Conservation (phyloP, 2,329 filamentous ascomycete species). For the Cryphonectria radicalis region DNA sequence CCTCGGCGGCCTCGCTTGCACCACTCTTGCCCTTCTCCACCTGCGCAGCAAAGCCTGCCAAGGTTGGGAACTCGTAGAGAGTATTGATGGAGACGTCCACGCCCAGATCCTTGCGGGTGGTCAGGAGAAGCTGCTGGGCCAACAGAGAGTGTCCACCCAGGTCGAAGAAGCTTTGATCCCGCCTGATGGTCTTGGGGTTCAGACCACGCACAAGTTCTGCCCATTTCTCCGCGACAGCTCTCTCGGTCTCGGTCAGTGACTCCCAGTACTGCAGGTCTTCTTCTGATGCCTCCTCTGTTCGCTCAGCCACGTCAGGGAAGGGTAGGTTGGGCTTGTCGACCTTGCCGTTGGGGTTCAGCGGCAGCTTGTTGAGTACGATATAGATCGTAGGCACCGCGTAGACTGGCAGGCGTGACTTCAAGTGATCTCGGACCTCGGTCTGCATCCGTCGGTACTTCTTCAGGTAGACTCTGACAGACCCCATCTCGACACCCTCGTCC, state of each 20-base stretch:
- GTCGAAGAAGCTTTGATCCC: constrained; percentile 73
- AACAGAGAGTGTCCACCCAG: constrained; percentile 80
- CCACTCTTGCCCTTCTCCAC: constrained; percentile 45
- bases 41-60: constrained; percentile 53
- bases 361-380: constrained; percentile 73
- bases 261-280: constrained; percentile 49
- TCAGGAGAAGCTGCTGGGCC: constrained; percentile 79
- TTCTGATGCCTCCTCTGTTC: constrained; percentile 52
- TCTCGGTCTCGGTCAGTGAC: constrained; percentile 59
- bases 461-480: constrained; percentile 46
- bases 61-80: constrained; percentile 67
- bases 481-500: constrained; percentile 55
- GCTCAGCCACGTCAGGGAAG: constrained; percentile 75
- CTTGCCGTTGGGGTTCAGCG: constrained; percentile 86
- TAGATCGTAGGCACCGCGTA: constrained; percentile 79
- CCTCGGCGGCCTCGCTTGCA: constrained; percentile 35
- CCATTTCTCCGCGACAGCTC: constrained; percentile 73
- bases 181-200: constrained; percentile 66
- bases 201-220: constrained; percentile 69
- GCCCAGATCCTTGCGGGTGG: constrained; percentile 52
- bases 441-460: constrained; percentile 53
- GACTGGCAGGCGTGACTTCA: constrained; percentile 72
- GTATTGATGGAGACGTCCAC: constrained; percentile 68
- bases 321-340: constrained; percentile 70
- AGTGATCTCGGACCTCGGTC: constrained; percentile 61